Conservation (phyloP, 441 rosid genomes). For the Flueggea neowawraea region DNA sequence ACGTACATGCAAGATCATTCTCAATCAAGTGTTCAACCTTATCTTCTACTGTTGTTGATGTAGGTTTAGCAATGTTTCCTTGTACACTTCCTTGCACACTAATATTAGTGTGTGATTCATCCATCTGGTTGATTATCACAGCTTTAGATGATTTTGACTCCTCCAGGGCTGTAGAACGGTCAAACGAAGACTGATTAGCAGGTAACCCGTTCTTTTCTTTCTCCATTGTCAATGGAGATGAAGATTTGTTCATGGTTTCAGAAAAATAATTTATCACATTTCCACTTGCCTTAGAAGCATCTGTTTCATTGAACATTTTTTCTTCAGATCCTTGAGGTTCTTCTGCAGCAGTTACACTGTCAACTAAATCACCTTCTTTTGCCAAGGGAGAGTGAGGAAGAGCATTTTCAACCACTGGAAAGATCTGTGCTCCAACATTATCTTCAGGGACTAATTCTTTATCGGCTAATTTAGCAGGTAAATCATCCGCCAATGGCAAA, state of each 20-base stretch:
- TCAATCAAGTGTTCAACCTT: too few species aligned
- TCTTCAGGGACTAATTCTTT: constrained; percentile 10
- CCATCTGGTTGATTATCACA: neutral
- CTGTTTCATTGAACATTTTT: constrained; percentile 2
- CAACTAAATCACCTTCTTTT: constrained; percentile 1
- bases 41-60: too few species aligned
- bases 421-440: constrained; percentile 11
- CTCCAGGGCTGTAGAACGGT: constrained; percentile 1
- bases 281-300: constrained; percentile 2
- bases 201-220: neutral
- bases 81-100: too few species aligned
- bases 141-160: constrained; percentile 2
- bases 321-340: neutral
- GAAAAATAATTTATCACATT: neutral
- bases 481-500: constrained; percentile 3
- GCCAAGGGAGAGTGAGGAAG: neutral
- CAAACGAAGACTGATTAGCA: constrained; percentile 6
- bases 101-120: neutral
- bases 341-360: neutral
- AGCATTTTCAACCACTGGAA: neutral
- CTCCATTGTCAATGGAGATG: constrained; percentile 1
- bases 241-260: neutral
- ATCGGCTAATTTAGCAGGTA: neutral
- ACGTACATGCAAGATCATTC: too few species aligned
- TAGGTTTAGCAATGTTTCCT: too few species aligned